Conservation (phyloP, 31 red algal genomes). For the Endocladia muricata region DNA sequence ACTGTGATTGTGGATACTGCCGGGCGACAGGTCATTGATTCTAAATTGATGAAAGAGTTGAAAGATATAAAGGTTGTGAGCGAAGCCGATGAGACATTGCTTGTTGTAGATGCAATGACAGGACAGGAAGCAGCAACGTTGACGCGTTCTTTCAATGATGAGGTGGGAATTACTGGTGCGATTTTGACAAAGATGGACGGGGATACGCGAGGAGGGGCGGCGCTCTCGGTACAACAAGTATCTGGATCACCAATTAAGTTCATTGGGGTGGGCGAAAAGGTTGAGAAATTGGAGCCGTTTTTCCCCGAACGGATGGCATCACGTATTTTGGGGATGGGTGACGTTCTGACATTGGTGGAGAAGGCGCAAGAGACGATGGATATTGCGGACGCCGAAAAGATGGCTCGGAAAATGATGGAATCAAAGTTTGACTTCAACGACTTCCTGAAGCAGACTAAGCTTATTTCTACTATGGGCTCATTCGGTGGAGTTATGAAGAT, state of each 20-base stretch:
- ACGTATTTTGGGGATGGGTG: slow-evolving; percentile 98
- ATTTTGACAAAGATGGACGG: slow-evolving; percentile 97
- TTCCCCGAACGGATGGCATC: slow-evolving; percentile 95
- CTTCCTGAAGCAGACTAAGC: slow-evolving; percentile 95
- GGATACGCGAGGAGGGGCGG: slow-evolving; percentile 97
- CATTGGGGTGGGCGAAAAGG: slow-evolving; percentile 87
- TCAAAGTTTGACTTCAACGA: slow-evolving; percentile 97
- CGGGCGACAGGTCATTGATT: slow-evolving; percentile 93
- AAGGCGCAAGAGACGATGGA: slow-evolving; percentile 93
- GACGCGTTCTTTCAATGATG: slow-evolving; percentile 79
- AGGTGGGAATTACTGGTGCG: slow-evolving; percentile 88
- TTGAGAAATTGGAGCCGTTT: slow-evolving; percentile 93
- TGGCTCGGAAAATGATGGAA: slow-evolving; percentile 97
- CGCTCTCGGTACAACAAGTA: slow-evolving; percentile 88
- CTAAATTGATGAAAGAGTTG: slow-evolving; percentile 89
- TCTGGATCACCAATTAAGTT: slow-evolving; percentile 90
- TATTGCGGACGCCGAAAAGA: slow-evolving; percentile 70
- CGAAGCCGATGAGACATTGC: slow-evolving; percentile 83
- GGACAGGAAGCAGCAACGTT: slow-evolving; percentile 97
- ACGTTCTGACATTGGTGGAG: slow-evolving; percentile 93
- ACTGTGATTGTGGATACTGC: slow-evolving; percentile 96
- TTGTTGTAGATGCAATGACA: slow-evolving; percentile 98
- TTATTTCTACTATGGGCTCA: slow-evolving; percentile 89
- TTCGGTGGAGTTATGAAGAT: slow-evolving; percentile 93
- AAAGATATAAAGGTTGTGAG: slow-evolving; percentile 64